Percentiles rank a stretch among this genome's conserved stretches.
phyloP scores from a whole-genome alignment of 192 early-diverging fungal genomes.

The Coemansia sp. region DNA sequence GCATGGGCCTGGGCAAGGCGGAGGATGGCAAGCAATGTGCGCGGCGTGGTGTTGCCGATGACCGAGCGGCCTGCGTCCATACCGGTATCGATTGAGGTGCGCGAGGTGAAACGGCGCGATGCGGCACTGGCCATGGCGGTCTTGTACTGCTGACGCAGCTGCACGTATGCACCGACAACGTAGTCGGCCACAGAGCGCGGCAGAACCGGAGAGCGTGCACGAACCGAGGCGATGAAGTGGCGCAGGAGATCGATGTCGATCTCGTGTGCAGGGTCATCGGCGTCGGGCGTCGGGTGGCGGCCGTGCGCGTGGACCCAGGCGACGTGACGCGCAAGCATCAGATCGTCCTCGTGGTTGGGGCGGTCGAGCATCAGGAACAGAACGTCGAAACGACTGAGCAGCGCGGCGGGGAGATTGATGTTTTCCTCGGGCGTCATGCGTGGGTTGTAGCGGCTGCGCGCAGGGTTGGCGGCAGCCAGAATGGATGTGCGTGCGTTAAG shows the following conservation, averaged over 20 bases:
- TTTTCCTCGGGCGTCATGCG: constrained; percentile 87
- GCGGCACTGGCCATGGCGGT: constrained; percentile 11
- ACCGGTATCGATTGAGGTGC: constrained; percentile 29
- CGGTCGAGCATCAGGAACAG: constrained; percentile 88
- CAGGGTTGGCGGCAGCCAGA: constrained; percentile 94
- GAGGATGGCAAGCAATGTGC: constrained; percentile 85
- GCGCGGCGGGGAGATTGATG: constrained; percentile 94
- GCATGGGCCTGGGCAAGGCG: constrained; percentile 83
- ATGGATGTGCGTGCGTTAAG: constrained; percentile 94
- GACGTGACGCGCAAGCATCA: constrained; percentile 82
- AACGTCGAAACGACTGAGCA: constrained; percentile 91
- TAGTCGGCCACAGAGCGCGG: constrained; percentile 78
- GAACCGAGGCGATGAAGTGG: constrained; percentile 85
- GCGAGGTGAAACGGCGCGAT: constrained; percentile 12
- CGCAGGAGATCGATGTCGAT: constrained; percentile 79
- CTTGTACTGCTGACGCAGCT: constrained; percentile 69
- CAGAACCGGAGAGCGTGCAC: constrained; percentile 70
- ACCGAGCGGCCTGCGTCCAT: constrained; percentile 15
- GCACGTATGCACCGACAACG: constrained; percentile 83
- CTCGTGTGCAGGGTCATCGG: constrained; percentile 26
- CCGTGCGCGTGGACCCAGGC: constrained; percentile 91
- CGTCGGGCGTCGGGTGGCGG: constrained; percentile 68
- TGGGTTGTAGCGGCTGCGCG: constrained; percentile 93
- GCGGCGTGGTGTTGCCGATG: constrained; percentile 53
- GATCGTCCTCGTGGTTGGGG: constrained; percentile 75